A percentile compares a stretch with the other conserved stretches of the same genome.
Conservation (phyloP, 2,329 filamentous ascomycete species). For the Colletotrichum orbiculare region DNA sequence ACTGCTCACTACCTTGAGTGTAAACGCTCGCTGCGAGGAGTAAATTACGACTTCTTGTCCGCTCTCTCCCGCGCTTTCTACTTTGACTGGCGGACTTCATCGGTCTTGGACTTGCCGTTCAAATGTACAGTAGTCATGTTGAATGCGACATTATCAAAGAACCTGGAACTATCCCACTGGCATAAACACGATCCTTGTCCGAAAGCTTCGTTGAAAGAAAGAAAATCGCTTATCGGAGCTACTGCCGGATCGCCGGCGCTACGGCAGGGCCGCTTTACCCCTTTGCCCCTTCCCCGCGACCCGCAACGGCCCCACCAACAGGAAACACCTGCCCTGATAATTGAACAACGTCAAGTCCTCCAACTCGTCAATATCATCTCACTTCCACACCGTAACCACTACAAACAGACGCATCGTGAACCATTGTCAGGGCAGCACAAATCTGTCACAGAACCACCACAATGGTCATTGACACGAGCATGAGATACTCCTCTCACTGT, state of each 20-base stretch:
- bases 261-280: slow-evolving; percentile 12
- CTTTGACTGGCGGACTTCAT: too few species aligned
- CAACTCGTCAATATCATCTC: not conserved
- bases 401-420: slow-evolving; percentile 44
- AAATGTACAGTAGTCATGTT: too few species aligned
- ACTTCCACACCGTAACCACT: slow-evolving; percentile 1
- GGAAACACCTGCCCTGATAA: slow-evolving; percentile 24
- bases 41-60: too few species aligned
- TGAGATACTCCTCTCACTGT: slow-evolving; percentile 43
- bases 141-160: too few species aligned
- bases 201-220: too few species aligned
- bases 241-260: slow-evolving; percentile 22
- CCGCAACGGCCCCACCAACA: slow-evolving; percentile 27
- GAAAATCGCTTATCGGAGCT: not conserved
- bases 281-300: slow-evolving; percentile 11
- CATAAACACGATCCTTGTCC: too few species aligned
- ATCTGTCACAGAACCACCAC: slow-evolving; percentile 23
- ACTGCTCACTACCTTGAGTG: too few species aligned
- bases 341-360: not conserved
- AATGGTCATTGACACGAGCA: slow-evolving; percentile 37
- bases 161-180: too few species aligned
- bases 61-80: too few species aligned
- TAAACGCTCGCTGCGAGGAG: too few species aligned
- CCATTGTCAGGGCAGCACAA: slow-evolving; percentile 43
- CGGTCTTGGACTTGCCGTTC: too few species aligned